A percentile compares a stretch with the other conserved stretches of the same genome.
Evolutionary conservation across 345 rosid species (phyloP).

Genomic region (Eucalyptus rudis): DNA sequence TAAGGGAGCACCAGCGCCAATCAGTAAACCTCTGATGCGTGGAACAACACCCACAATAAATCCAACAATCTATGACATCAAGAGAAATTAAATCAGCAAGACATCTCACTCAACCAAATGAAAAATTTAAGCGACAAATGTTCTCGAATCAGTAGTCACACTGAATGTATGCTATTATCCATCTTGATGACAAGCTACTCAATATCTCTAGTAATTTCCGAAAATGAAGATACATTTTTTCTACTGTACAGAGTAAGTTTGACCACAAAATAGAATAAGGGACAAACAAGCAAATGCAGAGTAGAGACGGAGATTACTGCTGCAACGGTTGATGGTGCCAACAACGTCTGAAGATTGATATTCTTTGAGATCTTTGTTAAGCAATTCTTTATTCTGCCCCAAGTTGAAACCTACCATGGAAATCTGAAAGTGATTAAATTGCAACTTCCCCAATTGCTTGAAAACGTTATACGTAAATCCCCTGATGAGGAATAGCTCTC

Average conservation of each 20-base stretch:
- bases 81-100: neutral
- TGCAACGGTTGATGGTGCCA: constrained; percentile 26
- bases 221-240: neutral
- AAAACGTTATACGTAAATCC: neutral
- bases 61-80: constrained; percentile 13
- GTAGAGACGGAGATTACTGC: neutral
- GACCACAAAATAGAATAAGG: neutral
- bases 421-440: neutral
- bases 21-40: constrained; percentile 7
- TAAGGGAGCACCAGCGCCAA: constrained; percentile 27
- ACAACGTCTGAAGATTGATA: constrained; percentile 10
- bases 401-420: constrained; percentile 1
- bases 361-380: neutral
- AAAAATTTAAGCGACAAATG: too few relatives aligned
- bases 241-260: neutral
- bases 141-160: neutral
- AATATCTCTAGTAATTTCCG: neutral
- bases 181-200: neutral
- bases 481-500: neutral
- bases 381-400: neutral
- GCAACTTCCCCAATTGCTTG: neutral
- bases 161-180: neutral
- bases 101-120: neutral
- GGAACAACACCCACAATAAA: constrained; percentile 20
- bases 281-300: neutral